Base-by-base conservation (phyloP, 2,329 filamentous ascomycete genomes). In the Trichoderma koningii region DNA sequence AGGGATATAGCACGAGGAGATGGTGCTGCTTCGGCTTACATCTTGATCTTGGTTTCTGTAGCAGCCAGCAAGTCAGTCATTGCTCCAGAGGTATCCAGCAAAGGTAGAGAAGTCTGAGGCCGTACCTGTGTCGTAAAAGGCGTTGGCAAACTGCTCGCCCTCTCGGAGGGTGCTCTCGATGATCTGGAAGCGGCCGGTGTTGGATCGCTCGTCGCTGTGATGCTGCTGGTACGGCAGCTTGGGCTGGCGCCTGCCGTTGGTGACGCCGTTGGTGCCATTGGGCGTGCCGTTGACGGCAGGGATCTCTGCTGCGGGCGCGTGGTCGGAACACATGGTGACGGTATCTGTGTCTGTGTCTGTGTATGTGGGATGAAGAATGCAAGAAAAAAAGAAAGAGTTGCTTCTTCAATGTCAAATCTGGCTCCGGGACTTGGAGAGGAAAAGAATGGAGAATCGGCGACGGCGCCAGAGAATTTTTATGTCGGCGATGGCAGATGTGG, bases 61-160 rank as follows among this genome's bases (percentile, higher is more conserved):
- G 45, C 9, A 23, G 14, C 26, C 28, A 34, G 59, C 30, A n/a
- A 23, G 44, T 23, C 42, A 30, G 52, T 26, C 34, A 38, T 38
- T 38, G 34, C 3, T 14, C 14, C 34, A 4, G 10, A 23, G 5
- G 34, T 17, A 38, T 21, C n/a, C 14, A 1, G 7, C 9, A 7
- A 51, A 19, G 21, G 2, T 28, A 9, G 23, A n/a, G 12, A 17
- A 26, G 7, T n/a, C 3, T 10, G 50, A 26, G 5, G 12, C 6
- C 41, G 17, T 67, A 67, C 60, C 84, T 59, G 88, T 92, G 73
- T 91, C 87, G 76, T 94, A 95, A 81, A 87, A 89, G 71, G 88
- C 87, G 76, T 89, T 91, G 38, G 63, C 63, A 55, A 65, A 65
- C 30, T 67, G 71, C 61, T 73, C 71, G 23, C 71, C 71, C 61